phyloP scores from a whole-genome alignment of 345 rosid species.

The Arabidopsis suecica region DNA sequence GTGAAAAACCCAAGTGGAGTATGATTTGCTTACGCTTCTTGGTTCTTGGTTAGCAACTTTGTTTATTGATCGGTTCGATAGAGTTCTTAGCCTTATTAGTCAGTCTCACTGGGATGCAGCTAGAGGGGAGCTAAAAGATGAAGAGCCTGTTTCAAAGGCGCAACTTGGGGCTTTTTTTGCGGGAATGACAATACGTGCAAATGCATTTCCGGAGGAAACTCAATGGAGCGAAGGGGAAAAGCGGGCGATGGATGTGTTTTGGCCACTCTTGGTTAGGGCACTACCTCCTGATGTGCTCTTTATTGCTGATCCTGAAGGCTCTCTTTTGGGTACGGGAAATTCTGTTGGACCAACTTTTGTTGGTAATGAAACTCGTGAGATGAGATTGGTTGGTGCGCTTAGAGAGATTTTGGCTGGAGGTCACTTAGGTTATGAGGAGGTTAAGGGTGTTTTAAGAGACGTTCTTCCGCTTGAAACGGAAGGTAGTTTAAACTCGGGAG shows the following conservation, averaged over 20 bases:
- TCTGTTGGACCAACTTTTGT: conserved; percentile 79
- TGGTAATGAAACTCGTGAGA: conserved; percentile 73
- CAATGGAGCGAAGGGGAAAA: conserved; percentile 97
- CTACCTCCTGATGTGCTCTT: conserved; percentile 87
- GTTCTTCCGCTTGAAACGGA: conserved; percentile 73
- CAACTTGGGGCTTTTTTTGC: conserved; percentile 97
- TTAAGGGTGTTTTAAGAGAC: conserved; percentile 83
- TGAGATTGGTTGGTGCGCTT: conserved; percentile 94
- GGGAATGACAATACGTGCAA: conserved; percentile 92
- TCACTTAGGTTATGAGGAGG: conserved; percentile 93
- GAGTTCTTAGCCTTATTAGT: conserved; percentile 26
- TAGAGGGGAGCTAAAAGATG: conserved; percentile 76
- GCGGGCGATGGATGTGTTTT: conserved; percentile 70
- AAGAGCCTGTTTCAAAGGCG: conserved; percentile 80
- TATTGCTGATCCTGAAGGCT: conserved; percentile 95
- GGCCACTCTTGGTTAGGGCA: conserved; percentile 75
- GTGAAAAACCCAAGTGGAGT: neutral
- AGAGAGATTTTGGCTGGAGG: conserved; percentile 97
- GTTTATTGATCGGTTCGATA: neutral
- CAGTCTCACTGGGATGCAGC: conserved; percentile 46
- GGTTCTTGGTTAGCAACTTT: neutral
- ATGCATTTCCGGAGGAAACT: conserved; percentile 87
- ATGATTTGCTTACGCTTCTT: conserved; percentile 17
- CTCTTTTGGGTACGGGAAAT: conserved; percentile 74
- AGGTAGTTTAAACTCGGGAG: conserved; percentile 57